Conservation (phyloP, 2,329 filamentous ascomycete species). For the Alternaria sp. region DNA sequence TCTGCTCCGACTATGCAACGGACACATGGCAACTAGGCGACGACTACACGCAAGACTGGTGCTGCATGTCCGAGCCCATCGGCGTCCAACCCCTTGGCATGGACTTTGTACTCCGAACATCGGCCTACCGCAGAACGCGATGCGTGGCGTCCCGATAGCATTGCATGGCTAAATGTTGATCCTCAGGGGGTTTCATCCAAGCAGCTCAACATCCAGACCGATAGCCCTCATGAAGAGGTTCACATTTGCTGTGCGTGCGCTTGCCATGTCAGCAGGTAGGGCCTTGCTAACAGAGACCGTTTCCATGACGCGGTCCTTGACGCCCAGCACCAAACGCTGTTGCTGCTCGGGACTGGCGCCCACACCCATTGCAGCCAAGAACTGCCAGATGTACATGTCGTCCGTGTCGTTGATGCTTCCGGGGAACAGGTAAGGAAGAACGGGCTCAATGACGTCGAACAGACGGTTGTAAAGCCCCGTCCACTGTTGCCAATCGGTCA, state of each 20-base stretch:
- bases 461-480: conserved; percentile 82
- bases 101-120: neutral
- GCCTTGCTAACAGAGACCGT: conserved; percentile 90
- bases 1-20: neutral
- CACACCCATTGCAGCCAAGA: conserved; percentile 92
- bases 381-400: conserved; percentile 98
- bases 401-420: conserved; percentile 88
- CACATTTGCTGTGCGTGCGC: conserved; percentile 85
- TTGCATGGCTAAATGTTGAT: conserved; percentile 7
- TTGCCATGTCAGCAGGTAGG: conserved; percentile 84
- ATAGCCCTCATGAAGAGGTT: conserved; percentile 99
- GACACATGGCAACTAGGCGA: conserved; percentile 1
- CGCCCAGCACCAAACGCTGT: conserved; percentile 89
- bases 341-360: conserved; percentile 94
- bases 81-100: neutral
- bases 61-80: neutral
- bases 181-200: conserved; percentile 58
- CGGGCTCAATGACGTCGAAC: conserved; percentile 86
- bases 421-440: conserved; percentile 86
- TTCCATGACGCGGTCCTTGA: conserved; percentile 98
- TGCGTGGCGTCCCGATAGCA: conserved; percentile 1
- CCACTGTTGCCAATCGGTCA: conserved; percentile 79
- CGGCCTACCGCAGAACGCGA: neutral
- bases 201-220: conserved; percentile 90
- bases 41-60: neutral